Evolutionary conservation across 768 basidiomycete genomes (phyloP), one percentile per base, ranked within the genome.

Genomic region (Tylopilus intermedius): DNA sequence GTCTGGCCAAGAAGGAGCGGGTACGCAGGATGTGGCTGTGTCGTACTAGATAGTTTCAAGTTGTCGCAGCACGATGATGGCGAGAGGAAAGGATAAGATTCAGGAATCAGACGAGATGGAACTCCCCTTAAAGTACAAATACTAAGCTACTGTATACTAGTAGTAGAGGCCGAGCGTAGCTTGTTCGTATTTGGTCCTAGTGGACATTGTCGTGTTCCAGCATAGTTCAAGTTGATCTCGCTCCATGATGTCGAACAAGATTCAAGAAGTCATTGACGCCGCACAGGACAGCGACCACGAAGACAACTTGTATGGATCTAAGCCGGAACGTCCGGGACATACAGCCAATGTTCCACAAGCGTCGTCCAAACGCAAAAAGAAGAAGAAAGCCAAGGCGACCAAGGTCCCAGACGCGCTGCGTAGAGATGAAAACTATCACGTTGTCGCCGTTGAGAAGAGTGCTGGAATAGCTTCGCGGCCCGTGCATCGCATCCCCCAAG

Each of bases 341-440:
- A 37, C 13, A 15, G 60, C 51, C 7, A 61, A 58, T 7, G 45
- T 49, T 33, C 57, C 65, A 4, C 67, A 67, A 14, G 56, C 68
- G 47, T 75, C 76, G 13, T 73, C 74, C 40, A 71, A 71, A 56
- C 86, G 87, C 72, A 92, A 89, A 76, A 93, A 89, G 70, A 92
- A 93, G 74, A 93, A 91, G 77, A 91, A 90, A 71, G 83, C 86
- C 4, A 92, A 87, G 65, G 80, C 74, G 22, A 67, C 76, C 52
- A 85, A 75, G 55, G 72, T 72, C 5, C 64, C 83, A 37, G 75
- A 75, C 62, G 74, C 77, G 18, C 59, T 82, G 5, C 74, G 73
- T 14, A 76, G 76, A 15, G 69, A 76, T 21, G 77, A 81, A 0
- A 74, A 86, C 49, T 74, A 90, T 63, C 74, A 75, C 38, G 83